Base-by-base conservation (phyloP, 176 grass and related monocot genomes). In the Musa acuminata region DNA sequence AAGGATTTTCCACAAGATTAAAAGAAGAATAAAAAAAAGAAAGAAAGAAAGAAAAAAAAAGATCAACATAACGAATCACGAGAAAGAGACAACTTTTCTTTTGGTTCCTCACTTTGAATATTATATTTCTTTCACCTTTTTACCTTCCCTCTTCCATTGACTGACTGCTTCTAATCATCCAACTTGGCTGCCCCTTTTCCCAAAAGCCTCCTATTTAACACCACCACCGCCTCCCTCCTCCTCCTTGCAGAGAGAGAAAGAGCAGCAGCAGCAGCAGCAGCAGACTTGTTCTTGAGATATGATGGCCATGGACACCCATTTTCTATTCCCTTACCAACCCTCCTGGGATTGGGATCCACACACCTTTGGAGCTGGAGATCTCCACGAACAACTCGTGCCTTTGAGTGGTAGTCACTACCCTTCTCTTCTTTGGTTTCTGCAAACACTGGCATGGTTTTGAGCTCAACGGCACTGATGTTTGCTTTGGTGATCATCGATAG, bases 131-230 rank as follows among this genome's bases (percentile, higher is more conserved):
- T 69, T 62, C 53, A 51, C 54, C 26, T 35, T 60, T 74, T 21
- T 1, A 17, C 23, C 11, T 10, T 74, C 23, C 75, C 75, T 77
- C 83, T 35, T 71, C 81, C 77, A 83, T 80, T 75, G 92, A 84
- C 67, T 64, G 74, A 29, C 54, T 86, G 68, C 57, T 79, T 76
- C 35, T 11, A 64, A 73, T 75, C 75, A 70, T 75, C 54, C 82
- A 64, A 72, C 71, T 84, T 63, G 54, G 68, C 77, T 49, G 72
- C 35, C 63, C 69, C 85, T 78, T 84, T 25, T 26, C 65, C 35
- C 74, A 91, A 85, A 81, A 82, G 55, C 75, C 58, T 81, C 85
- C 86, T 98, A 89, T 91, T 91, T 91, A 91, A 91, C 76, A 81
- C 69, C 80, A 81, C 69, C 80, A 69, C 84, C 52, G 19, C 52